phyloP scores from a whole-genome alignment of 345 rosid genomes.

The Moricandia arvensis region DNA sequence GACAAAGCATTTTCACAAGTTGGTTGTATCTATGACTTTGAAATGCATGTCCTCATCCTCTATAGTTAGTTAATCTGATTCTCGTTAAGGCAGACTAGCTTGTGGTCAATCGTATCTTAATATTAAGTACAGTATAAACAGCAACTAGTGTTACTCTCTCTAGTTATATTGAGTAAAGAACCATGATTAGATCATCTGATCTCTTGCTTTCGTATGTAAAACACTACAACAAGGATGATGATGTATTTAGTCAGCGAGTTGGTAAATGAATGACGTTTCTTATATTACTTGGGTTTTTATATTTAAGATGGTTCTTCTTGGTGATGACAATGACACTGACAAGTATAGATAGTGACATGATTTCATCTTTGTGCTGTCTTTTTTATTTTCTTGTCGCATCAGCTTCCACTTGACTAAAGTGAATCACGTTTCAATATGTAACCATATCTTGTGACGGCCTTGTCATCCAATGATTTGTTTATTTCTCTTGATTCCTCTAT shows the following conservation, averaged over 20 bases:
- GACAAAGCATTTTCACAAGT: constrained; percentile 5
- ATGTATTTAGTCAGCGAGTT: constrained; percentile 15
- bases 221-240: constrained; percentile 20
- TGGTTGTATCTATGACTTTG: constrained; percentile 5
- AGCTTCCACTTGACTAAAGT: constrained; percentile 43
- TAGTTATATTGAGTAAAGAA: neutral
- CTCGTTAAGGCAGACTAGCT: constrained; percentile 1
- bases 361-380: constrained; percentile 37
- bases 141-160: constrained; percentile 22
- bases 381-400: constrained; percentile 30
- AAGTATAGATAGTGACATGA: constrained; percentile 48
- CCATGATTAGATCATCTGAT: constrained; percentile 34
- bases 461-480: constrained; percentile 34
- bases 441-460: constrained; percentile 40
- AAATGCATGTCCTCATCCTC: neutral
- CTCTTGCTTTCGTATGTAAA: constrained; percentile 31
- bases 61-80: constrained; percentile 24
- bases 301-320: constrained; percentile 35
- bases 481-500: constrained; percentile 11
- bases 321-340: constrained; percentile 44
- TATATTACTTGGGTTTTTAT: neutral
- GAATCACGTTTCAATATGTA: constrained; percentile 32
- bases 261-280: constrained; percentile 29
- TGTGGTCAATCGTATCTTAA: neutral
- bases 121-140: constrained; percentile 1